Evolutionary conservation across 2,329 filamentous ascomycete species (phyloP), one percentile per base, ranked within the genome.

Genomic region (Rutstroemia sp.): DNA sequence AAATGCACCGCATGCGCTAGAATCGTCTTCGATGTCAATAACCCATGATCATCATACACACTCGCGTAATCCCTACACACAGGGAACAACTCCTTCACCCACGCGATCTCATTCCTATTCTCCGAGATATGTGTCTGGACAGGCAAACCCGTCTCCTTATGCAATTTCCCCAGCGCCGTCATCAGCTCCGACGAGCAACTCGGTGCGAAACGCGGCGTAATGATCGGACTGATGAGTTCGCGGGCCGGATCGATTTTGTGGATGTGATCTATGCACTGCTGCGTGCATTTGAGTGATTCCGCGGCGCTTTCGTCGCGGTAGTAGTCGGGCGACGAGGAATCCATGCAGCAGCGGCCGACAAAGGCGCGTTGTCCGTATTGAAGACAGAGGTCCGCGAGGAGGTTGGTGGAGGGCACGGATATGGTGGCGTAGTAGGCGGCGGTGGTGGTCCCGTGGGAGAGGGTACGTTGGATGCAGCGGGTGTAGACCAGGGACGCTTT

Each of bases 341-440:
- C 90, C 94, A 99, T 97, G 76, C 92, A 96, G n/a, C 95, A 89
- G 42, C 94, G 80, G 34, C 94, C 94, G 42, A 99, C 82, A 62
- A 97, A 88, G 6, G 94, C 94, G 53, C 94, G 80, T 73, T 99
- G 94, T 46, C 94, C 94, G 25, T 82, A 75, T 0, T 74, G 69
- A n/a, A 89, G 77, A 67, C 92, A 96, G 17, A 96, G 81, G 61
- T 89, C 83, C 0, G 92, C 88, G 5, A 99, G 84, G 7, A 96
- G 79, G 69, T 96, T 96, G n/a, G 94, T 99, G 1, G 91, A 84
- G 0, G 82, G 78, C 1, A 95, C 88, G 69, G 95, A 86, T 60
- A 90, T 84, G 25, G 94, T 97, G 57, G 92, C 92, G 71, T 88
- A 97, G 78, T 97, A 97, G n/a, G 89, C 83, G 5, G 91, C 91